Conservation (phyloP, 495 filamentous ascomycete genomes). For the Delitschia confertaspora region DNA sequence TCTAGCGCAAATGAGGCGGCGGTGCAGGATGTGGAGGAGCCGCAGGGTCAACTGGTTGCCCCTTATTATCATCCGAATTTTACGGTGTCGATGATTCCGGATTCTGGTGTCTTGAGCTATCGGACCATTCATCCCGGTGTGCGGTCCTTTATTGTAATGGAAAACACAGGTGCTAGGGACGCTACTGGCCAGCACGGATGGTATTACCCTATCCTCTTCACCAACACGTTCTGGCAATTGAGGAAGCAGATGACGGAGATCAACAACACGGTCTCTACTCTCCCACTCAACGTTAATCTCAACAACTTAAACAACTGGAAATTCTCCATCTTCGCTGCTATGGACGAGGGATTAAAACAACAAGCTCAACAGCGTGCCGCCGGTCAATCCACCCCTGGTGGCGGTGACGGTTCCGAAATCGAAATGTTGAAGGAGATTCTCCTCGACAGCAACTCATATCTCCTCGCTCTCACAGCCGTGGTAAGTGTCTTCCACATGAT, state of each 20-base stretch:
- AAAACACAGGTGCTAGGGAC: constrained; percentile 66
- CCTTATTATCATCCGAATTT: constrained; percentile 96
- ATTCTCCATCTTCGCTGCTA: constrained; percentile 70
- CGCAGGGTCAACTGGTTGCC: constrained; percentile 50
- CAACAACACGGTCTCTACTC: constrained; percentile 76
- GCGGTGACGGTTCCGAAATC: constrained; percentile 72
- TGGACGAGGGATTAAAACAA: constrained; percentile 82
- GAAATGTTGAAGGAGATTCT: constrained; percentile 94
- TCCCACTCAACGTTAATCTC: constrained; percentile 79
- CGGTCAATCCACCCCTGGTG: constrained; percentile 55
- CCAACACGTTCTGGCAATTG: constrained; percentile 97
- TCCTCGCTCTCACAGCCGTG: constrained; percentile 72
- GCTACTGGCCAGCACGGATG: constrained; percentile 78
- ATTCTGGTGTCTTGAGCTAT: constrained; percentile 59
- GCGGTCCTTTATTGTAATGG: constrained; percentile 67
- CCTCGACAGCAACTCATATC: constrained; percentile 86
- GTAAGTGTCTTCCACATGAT: constrained; percentile 88
- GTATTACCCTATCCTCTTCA: constrained; percentile 89
- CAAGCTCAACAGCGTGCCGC: constrained; percentile 59
- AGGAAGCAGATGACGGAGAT: constrained; percentile 81
- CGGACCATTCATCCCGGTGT: constrained; percentile 62
- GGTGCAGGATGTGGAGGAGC: constrained; percentile 37
- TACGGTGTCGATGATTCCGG: constrained; percentile 77
- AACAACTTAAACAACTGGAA: constrained; percentile 84
- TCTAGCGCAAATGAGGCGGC: constrained; percentile 44